phyloP scores from a whole-genome alignment of 352 stramenopile genomes.

The Pythium coloratum region DNA sequence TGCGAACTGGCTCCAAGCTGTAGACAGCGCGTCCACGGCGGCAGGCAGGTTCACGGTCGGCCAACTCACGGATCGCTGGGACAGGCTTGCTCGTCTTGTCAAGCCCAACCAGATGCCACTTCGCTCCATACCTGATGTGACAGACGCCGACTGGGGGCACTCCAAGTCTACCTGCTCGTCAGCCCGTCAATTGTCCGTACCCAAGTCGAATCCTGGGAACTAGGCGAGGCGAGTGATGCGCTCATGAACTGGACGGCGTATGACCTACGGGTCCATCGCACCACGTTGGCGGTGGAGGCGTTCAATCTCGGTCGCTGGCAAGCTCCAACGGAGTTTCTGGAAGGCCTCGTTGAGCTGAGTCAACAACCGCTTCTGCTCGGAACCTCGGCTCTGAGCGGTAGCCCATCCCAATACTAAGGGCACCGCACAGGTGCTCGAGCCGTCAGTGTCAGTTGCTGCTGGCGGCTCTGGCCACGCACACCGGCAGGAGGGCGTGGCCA shows the following conservation, averaged over 20 bases:
- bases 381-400: not conserved
- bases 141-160: conserved; percentile 1
- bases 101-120: not conserved
- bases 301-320: not conserved
- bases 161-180: not conserved
- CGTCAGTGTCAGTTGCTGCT: not conserved
- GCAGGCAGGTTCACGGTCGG: not conserved
- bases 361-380: not conserved
- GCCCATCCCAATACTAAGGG: conserved; percentile 5
- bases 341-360: not conserved
- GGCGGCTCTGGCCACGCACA: no score
- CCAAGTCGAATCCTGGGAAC: not conserved
- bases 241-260: not conserved
- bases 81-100: not conserved
- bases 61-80: not conserved
- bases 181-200: not conserved
- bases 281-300: not conserved
- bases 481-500: no score
- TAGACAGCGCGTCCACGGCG: no score
- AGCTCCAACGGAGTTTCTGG: not conserved
- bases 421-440: conserved; percentile 2
- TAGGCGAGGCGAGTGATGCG: not conserved
- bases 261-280: not conserved
- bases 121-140: not conserved
- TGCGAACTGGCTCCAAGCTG: no score